Base-by-base conservation (phyloP, 1,284 basidiomycete genomes). In the Neotropicomus parvogracilis region DNA sequence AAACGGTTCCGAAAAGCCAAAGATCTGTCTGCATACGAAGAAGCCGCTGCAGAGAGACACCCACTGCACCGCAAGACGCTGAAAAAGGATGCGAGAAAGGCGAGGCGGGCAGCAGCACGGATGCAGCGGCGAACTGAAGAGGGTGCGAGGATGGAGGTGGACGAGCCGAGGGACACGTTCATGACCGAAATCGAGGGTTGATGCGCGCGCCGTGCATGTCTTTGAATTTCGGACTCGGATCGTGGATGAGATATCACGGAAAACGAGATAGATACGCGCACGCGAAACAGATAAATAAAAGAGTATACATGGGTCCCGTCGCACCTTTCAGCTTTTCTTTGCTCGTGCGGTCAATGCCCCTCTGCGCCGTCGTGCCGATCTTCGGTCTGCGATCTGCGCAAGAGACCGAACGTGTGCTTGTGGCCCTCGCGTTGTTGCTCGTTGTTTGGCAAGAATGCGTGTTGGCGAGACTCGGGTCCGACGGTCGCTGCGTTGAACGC, bases 71-170 rank as follows among this genome's bases (percentile, higher is more conserved):
- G 83, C 45, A 73, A 69, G 55, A 67, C 71, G 50, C 58, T 85
- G 54, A 87, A 85, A 68, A 73, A 69, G 58, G 81, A 81, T 34
- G 75, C 77, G 48, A 87, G 84, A 67, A 70, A 71, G 52, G 76
- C 75, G 24, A 70, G 78, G 55, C 77, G 78, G 57, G 74, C 75
- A n/a, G 71, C 62, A 19, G 60, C 48, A 21, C 56, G 52, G 54
- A 2, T 34, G 40, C 36, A 39, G 16, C 50, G 48, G 16, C 55
- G 56, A 24, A 26, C 38, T 31, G 39, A 46, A 7, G 35, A 7
- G 5, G 28, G 49, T 37, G 56, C 4, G n/a, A 24, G 60, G 4
- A 71, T 74, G 73, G 69, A 72, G 21, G 59, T 73, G 65, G 70
- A 73, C 3, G 73, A 66, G 14, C 54, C 76, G 46, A 63, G 70